Base-by-base conservation (phyloP, 169 alveolate genomes). In the Besnoitia besnoiti region DNA sequence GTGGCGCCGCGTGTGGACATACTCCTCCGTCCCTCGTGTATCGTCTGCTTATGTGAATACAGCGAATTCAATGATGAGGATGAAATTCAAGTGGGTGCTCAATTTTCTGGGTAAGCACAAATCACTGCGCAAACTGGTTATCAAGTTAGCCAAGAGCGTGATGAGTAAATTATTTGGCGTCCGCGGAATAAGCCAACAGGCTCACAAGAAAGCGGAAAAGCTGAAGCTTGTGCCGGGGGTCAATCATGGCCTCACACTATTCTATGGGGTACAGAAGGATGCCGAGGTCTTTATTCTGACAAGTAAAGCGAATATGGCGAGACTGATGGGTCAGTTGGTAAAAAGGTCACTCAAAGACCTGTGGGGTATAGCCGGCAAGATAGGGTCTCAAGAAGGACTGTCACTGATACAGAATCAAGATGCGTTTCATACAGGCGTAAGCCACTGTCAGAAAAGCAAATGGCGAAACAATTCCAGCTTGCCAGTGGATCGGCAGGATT, bases 241-340 rank as follows among this genome's bases (percentile, higher is more conserved):
- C 24, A 39, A 44, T 2, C 33, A 37, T n/a, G 84, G 49, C 30
- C 0, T 73, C 84, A 21, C 44, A 0, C 27, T 73, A 21, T 39
- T 37, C 46, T 73, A 73, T 33, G 44, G 44, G 19, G 0, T 73
- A 44, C 40, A 73, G 33, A 73, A 73, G 46, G 84, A 73, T 7
- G 84, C 40, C 24, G 84, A 73, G 33, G 84, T 73, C 16, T 33
- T 73, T 10, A 33, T 24, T 7, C 19, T 44, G 19, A 37, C 84
- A 37, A 44, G 84, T 21, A 7, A 39, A 39, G 46, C 24, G 33
- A 44, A 44, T 33, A 14, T 73, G 84, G 42, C 46, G 33, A 73
- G 33, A 73, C 49, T 73, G 42, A 16, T 73, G 49, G 84, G 84
- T 39, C 84, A 73, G 84, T 14, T 73, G 84, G 84, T 73, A 0